Percentiles rank a stretch among this genome's conserved stretches.
These are phyloP conservation scores for Fraxinus pennsylvanica DNA, from an alignment of 257 asterid genomes.

Conservation along the genomic window DNA sequence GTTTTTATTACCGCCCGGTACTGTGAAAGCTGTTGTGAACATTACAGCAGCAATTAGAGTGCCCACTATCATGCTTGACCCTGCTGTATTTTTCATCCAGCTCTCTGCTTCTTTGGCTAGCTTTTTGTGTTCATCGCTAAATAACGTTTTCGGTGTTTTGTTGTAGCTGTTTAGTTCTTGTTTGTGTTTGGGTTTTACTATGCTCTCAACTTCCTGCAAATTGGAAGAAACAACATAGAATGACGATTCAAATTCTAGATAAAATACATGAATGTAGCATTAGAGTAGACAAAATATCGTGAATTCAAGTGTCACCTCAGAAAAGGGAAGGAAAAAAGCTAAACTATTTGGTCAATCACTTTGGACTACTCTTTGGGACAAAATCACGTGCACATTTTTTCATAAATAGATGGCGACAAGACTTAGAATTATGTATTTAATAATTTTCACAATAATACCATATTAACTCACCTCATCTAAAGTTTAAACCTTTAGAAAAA, in stretches of 20 bases:
- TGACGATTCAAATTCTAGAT: neutral
- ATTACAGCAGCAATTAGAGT: constrained; percentile 42
- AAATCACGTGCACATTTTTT: too few species aligned
- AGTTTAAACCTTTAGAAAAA: neutral
- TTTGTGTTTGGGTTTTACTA: constrained; percentile 34
- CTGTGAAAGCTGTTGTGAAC: constrained; percentile 40
- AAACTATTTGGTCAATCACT: neutral
- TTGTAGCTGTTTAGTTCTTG: constrained; percentile 31
- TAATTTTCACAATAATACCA: too few species aligned
- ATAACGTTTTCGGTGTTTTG: constrained; percentile 22
- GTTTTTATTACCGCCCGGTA: constrained; percentile 39
- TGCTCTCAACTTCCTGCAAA: constrained; percentile 26
- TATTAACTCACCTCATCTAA: too few species aligned
- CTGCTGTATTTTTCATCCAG: constrained; percentile 41
- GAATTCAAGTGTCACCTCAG: neutral
- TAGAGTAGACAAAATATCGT: neutral
- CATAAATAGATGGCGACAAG: neutral
- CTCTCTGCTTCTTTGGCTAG: constrained; percentile 24
- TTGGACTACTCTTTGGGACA: neutral
- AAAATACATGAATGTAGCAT: neutral
- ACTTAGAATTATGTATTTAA: too few species aligned
- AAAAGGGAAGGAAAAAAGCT: neutral
- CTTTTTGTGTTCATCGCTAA: constrained; percentile 28
- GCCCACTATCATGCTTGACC: constrained; percentile 37
- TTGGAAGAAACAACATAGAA: neutral